Evolutionary conservation across 768 basidiomycete species (phyloP), one percentile per base, ranked within the genome.

Genomic region (Trametes cingulata): DNA sequence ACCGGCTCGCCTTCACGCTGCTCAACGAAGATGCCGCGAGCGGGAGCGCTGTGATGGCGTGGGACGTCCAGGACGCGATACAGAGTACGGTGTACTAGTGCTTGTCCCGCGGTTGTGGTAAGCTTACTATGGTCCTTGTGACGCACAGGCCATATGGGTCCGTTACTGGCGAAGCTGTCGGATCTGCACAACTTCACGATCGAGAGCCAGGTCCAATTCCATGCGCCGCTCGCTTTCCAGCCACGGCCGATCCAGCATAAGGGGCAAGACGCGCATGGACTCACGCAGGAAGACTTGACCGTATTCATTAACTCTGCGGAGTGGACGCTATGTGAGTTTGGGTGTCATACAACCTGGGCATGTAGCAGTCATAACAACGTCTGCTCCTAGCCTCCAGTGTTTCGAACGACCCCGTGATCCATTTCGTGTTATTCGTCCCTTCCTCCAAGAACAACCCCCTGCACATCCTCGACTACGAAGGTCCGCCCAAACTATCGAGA

Each of bases 241-340:
- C 90, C 93, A 9, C 70, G 66, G 7, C 60, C 70, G 6, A 45
- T 82, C 3, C 55, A 63, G 50, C 59, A 67, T 37, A 67, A 71
- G 15, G 74, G 77, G 8, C 68, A 76, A 25, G 74, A 70, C 7
- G 68, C 72, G 9, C 85, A 85, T 71, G 83, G 84, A 0, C 73
- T 98, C 39, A 84, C 83, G 1, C 84, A 85, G 51, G 94, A 95
- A 65, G 87, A 96, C 67, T 79, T 97, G 59, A 94, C 90, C 14
- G 87, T 95, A 0, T 99, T 99, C 69, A 80, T 99, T 41, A 99
- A 99, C 68, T 93, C 93, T 6, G 97, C 95, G 4, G 88, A 95
- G 69, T 99, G 97, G 97, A 90, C 89, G 13, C 70, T 99, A 49
- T 94, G 95, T 95, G 67, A 67, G 79, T 65, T 35, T 10, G 3